A percentile compares a stretch with the other conserved stretches of the same genome.
phyloP scores from a whole-genome alignment of 805 yeast species.

The Candida montana region DNA sequence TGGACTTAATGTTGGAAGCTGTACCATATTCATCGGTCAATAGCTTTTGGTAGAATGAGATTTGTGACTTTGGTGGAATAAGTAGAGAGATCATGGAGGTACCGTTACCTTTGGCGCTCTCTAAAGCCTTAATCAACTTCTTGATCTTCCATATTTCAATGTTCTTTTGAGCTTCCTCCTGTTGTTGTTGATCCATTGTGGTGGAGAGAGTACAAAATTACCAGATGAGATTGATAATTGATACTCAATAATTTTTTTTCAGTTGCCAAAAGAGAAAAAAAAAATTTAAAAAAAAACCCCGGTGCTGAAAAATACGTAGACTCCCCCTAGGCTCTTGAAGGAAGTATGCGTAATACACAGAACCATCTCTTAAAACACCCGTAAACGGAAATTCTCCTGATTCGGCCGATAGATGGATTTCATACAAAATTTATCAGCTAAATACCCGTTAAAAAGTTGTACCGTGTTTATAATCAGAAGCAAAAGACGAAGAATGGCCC shows the following conservation, averaged over 20 bases:
- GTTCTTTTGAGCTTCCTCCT: conserved; percentile 84
- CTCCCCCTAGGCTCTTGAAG: neutral
- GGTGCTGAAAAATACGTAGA: conserved; percentile 11
- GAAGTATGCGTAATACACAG: conserved; percentile 7
- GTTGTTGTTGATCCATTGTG: conserved; percentile 27
- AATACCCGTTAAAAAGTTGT: neutral
- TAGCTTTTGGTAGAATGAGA: conserved; percentile 82
- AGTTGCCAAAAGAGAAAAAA: neutral
- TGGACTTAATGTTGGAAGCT: conserved; percentile 94
- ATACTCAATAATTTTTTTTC: conserved; percentile 1
- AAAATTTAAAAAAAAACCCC: neutral
- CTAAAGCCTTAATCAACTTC: conserved; percentile 83
- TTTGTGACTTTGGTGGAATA: conserved; percentile 93
- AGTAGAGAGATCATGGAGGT: conserved; percentile 97
- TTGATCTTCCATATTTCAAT: conserved; percentile 99
- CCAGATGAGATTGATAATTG: too few relatives aligned
- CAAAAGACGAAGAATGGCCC: too few relatives aligned
- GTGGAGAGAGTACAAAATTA: too few relatives aligned
- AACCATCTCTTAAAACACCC: neutral
- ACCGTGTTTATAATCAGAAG: too few relatives aligned
- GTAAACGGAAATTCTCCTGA: neutral
- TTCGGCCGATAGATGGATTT: neutral
- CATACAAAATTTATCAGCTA: too few relatives aligned
- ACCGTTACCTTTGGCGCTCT: conserved; percentile 95
- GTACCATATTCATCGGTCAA: conserved; percentile 98